These are phyloP conservation scores for Trametes versicolor DNA, from an alignment of 1,284 basidiomycete genomes.

Conservation along the genomic window DNA sequence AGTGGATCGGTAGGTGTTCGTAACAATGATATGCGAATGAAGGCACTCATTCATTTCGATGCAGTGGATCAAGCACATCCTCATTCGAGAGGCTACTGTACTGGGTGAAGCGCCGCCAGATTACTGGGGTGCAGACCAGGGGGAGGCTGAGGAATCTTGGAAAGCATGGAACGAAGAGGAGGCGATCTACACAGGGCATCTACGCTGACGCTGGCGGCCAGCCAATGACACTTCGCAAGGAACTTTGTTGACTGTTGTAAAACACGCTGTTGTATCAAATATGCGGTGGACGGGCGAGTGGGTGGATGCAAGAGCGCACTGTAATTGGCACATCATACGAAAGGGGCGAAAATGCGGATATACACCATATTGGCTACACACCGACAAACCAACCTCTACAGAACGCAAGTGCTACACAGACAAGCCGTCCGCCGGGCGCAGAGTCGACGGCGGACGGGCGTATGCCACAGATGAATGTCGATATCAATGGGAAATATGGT, in stretches of 20 bases:
- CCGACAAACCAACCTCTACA: constrained; percentile 26
- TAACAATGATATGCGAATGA: neutral
- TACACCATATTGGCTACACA: constrained; percentile 34
- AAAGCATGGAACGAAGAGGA: constrained; percentile 66
- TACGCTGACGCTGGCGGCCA: constrained; percentile 11
- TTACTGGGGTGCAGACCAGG: constrained; percentile 63
- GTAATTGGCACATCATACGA: constrained; percentile 21
- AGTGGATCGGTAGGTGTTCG: constrained; percentile 24
- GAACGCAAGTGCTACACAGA: constrained; percentile 28
- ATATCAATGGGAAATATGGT: constrained; percentile 24
- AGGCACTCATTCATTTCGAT: neutral
- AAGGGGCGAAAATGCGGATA: constrained; percentile 22
- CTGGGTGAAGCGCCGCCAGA: constrained; percentile 57
- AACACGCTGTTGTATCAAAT: constrained; percentile 30
- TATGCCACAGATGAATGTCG: constrained; percentile 28
- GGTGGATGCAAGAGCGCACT: constrained; percentile 29
- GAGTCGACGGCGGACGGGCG: constrained; percentile 15
- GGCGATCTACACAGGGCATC: constrained; percentile 36
- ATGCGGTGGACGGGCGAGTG: constrained; percentile 20
- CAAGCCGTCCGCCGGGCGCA: constrained; percentile 15
- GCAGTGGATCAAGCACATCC: constrained; percentile 68
- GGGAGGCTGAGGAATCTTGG: constrained; percentile 63
- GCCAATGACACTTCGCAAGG: constrained; percentile 11
- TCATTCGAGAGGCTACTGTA: constrained; percentile 66
- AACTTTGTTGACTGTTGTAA: constrained; percentile 23